Evolutionary conservation across 805 yeast genomes (phyloP), one percentile per base, ranked within the genome.

Genomic region (Ascoidea rubescens): DNA sequence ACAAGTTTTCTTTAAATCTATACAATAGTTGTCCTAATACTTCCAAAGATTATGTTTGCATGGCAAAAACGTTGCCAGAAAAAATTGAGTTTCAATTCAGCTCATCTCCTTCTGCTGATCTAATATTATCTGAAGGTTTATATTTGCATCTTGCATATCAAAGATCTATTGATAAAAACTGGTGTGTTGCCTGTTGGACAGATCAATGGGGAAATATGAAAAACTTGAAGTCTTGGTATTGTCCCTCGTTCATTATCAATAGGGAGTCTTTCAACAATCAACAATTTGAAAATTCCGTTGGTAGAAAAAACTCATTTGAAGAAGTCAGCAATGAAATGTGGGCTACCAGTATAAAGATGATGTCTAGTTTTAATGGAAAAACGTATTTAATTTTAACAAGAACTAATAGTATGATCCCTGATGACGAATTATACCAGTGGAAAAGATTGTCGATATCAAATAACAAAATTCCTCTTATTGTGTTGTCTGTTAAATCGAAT

Each of bases 171-270:
- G 96, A 90, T 63, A 80, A 80, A 55, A 79, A 78, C 52, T 91
- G 96, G 96, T 73, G 88, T 47, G 79, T 82, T 28, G 95, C 87
- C 0, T 83, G 95, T 0, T 88, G 97, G 95, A 74, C 93, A 0
- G 96, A 91, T 60, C 91, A 90, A 49, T 74, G 76, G 62, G 96
- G 96, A 0, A 70, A 71, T 4, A 72, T 78, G 10, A 76, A 81
- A 16, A 73, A 71, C 48, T 75, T 82, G 0, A 82, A 79, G 57
- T 74, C 88, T 0, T 85, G 91, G 90, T 74, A 72, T 58, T 70
- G 73, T 61, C 62, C 67, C 67, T 51, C 59, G 58, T 52, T 50
- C 30, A 51, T 12, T 50, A 48, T 51, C 56, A 30, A 48, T 50
- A 31, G 46, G 51, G n/a, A 48, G 44, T 3, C 30, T 48, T 46